Evolutionary conservation across 78 protist genomes (phyloP).

Genomic region (Chrysochromulina tobinii): DNA sequence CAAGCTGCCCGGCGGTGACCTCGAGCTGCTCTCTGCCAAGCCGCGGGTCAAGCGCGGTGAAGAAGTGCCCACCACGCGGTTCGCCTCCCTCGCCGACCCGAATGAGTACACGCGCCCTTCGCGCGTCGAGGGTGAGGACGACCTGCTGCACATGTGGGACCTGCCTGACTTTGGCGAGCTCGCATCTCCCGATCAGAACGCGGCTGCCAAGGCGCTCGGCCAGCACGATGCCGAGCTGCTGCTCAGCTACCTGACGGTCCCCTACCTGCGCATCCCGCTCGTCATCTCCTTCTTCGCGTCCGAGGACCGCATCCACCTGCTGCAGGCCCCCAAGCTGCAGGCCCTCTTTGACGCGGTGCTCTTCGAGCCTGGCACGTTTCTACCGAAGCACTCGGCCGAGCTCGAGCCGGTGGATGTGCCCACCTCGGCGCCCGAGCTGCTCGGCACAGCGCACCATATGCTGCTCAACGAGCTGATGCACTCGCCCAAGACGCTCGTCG

Average conservation of each 20-base stretch:
- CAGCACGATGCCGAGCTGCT: conserved; percentile 70
- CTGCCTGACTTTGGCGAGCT: conserved; percentile 42
- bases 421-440: conserved; percentile 14
- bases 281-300: conserved; percentile 54
- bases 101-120: not conserved
- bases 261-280: conserved; percentile 53
- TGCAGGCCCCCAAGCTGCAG: conserved; percentile 19
- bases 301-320: conserved; percentile 57
- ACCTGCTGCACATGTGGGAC: conserved; percentile 59
- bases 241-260: conserved; percentile 64
- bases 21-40: not conserved
- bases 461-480: conserved; percentile 51
- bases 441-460: conserved; percentile 53
- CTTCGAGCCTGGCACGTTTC: conserved; percentile 47
- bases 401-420: conserved; percentile 51
- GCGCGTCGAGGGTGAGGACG: conserved; percentile 44
- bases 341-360: conserved; percentile 31
- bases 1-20: not conserved
- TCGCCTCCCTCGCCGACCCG: not conserved
- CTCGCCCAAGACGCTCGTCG: conserved; percentile 17
- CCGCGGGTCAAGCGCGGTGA: not conserved
- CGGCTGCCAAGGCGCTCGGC: conserved; percentile 27
- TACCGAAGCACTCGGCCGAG: not conserved
- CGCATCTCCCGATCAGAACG: not conserved
- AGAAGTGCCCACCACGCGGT: not conserved